phyloP scores from a whole-genome alignment of 768 basidiomycete species.

The Butyriboletus loyo region DNA sequence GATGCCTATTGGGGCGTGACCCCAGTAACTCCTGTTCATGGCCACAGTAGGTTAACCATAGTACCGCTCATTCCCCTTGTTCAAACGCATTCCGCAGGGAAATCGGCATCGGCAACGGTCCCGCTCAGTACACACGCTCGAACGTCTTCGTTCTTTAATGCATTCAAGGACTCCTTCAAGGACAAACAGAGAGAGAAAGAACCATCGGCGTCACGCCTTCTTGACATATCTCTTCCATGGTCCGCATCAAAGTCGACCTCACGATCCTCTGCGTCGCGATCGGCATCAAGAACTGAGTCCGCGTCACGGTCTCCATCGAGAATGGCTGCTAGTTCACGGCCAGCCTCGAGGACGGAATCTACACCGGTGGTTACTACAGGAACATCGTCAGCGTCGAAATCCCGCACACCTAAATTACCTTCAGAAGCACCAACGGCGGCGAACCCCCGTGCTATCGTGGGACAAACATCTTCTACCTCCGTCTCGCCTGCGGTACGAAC shows the following conservation, averaged over 20 bases:
- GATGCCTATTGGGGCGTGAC: slow-evolving; percentile 63
- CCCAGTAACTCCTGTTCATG: slow-evolving; percentile 24
- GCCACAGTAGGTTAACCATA: slow-evolving; percentile 44
- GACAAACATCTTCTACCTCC: background rate
- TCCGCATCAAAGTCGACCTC: slow-evolving; percentile 19
- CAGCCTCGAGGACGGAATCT: slow-evolving; percentile 14
- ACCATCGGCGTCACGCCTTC: slow-evolving; percentile 24
- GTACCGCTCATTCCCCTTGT: background rate
- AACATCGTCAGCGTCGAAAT: background rate
- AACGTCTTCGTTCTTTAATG: slow-evolving; percentile 18
- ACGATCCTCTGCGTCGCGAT: slow-evolving; percentile 14
- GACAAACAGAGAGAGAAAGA: slow-evolving; percentile 32
- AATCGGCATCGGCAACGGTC: slow-evolving; percentile 29
- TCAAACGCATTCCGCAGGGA: slow-evolving; percentile 26
- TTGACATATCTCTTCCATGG: slow-evolving; percentile 37
- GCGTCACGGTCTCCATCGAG: slow-evolving; percentile 21
- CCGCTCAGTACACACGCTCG: slow-evolving; percentile 11
- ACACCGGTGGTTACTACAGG: background rate
- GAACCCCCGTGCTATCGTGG: background rate
- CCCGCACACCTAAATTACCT: background rate
- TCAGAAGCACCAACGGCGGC: background rate
- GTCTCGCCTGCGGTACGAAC: background rate
- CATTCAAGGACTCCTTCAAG: slow-evolving; percentile 17
- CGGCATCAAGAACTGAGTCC: slow-evolving; percentile 13
- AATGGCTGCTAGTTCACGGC: slow-evolving; percentile 10